phyloP scores from a whole-genome alignment of 495 filamentous ascomycete species.

The Hypoxylon crocopeplum region DNA sequence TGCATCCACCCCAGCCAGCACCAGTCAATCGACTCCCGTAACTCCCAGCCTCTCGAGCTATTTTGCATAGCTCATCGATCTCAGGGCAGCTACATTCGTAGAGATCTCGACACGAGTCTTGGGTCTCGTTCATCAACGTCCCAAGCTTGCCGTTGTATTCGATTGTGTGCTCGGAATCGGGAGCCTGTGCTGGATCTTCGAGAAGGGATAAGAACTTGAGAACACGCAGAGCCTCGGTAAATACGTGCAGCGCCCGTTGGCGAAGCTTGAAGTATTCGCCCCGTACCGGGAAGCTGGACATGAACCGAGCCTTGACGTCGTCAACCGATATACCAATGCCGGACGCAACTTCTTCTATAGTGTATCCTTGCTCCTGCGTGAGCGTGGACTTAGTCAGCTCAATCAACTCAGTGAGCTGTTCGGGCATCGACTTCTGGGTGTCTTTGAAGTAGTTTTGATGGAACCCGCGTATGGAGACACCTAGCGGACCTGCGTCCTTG shows the following conservation, averaged over 20 bases:
- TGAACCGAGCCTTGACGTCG: constrained; percentile 76
- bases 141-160: constrained; percentile 75
- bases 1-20: constrained; percentile 97
- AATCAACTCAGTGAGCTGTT: constrained; percentile 74
- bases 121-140: constrained; percentile 86
- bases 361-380: constrained; percentile 80
- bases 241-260: constrained; percentile 88
- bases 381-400: constrained; percentile 68
- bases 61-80: constrained; percentile 82
- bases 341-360: constrained; percentile 81
- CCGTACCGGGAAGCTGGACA: constrained; percentile 84
- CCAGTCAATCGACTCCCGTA: constrained; percentile 90
- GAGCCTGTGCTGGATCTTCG: constrained; percentile 44
- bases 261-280: constrained; percentile 87
- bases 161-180: constrained; percentile 54
- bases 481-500: constrained; percentile 81
- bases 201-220: constrained; percentile 80
- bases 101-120: constrained; percentile 78
- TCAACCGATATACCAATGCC: constrained; percentile 71
- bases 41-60: constrained; percentile 78
- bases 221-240: constrained; percentile 86
- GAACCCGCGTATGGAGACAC: constrained; percentile 83
- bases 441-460: constrained; percentile 77
- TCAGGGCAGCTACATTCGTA: constrained; percentile 93
- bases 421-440: constrained; percentile 58